A percentile compares a stretch with the other conserved stretches of the same genome.
Conservation (phyloP, 345 rosid genomes). For the Aquilaria malaccensis region DNA sequence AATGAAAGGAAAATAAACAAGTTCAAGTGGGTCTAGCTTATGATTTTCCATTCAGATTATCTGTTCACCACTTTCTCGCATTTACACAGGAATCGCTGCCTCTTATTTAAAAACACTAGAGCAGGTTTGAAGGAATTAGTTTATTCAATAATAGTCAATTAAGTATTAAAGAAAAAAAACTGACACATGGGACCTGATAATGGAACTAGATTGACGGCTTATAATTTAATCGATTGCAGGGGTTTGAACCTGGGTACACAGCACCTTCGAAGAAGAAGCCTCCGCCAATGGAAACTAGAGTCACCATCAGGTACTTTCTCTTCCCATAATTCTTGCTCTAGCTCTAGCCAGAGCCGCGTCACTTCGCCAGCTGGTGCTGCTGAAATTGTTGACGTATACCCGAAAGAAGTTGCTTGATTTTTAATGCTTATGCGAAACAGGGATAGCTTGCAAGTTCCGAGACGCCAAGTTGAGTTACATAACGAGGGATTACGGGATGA, state of each 20-base stretch:
- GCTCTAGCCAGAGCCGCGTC: conserved; percentile 1
- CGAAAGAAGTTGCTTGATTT: not conserved
- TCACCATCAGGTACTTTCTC: conserved; percentile 47
- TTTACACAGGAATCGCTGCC: not conserved
- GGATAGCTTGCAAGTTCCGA: conserved; percentile 43
- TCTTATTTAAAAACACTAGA: not conserved
- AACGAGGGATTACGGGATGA: conserved; percentile 21
- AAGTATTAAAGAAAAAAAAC: not conserved
- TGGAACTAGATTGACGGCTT: too few species aligned
- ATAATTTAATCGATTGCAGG: conserved; percentile 28
- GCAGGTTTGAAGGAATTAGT: not conserved
- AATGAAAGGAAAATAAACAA: not conserved
- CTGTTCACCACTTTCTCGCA: not conserved
- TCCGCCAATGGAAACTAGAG: conserved; percentile 43
- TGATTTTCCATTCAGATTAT: not conserved
- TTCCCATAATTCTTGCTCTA: not conserved
- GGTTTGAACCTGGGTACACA: conserved; percentile 66
- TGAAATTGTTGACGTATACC: not conserved
- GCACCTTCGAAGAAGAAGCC: conserved; percentile 48
- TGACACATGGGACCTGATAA: not conserved
- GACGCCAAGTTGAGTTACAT: conserved; percentile 25
- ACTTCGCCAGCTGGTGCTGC: conserved; percentile 1
- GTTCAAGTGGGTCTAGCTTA: not conserved
- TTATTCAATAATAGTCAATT: not conserved
- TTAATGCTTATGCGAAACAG: conserved; percentile 20